Evolutionary conservation across 805 yeast genomes (phyloP).

Genomic region (Priceomyces carsonii): DNA sequence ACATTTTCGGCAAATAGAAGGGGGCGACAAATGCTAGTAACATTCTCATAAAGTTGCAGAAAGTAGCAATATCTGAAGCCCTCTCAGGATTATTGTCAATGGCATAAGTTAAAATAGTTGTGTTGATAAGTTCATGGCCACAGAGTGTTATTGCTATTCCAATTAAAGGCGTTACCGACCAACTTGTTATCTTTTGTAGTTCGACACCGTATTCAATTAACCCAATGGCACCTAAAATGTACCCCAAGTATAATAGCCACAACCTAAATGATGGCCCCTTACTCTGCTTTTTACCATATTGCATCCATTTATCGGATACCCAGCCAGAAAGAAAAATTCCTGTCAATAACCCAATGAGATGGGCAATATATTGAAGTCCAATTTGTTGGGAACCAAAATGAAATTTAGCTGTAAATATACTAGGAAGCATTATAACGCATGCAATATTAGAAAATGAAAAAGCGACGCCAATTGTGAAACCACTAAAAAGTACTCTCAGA

Average conservation of each 20-base stretch:
- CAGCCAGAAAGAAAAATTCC: conserved; percentile 26
- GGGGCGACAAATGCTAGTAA: conserved; percentile 25
- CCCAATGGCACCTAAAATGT: conserved; percentile 18
- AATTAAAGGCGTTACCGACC: conserved; percentile 21
- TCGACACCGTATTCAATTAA: conserved; percentile 20
- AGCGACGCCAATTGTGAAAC: conserved; percentile 19
- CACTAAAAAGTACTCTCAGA: conserved; percentile 14
- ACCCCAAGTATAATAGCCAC: conserved; percentile 23
- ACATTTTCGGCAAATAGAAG: conserved; percentile 27
- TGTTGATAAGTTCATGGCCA: conserved; percentile 24
- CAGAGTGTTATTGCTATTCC: conserved; percentile 22
- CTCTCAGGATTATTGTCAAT: conserved; percentile 16
- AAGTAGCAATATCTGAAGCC: conserved; percentile 21
- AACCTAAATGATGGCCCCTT: conserved; percentile 16
- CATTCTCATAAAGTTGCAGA: conserved; percentile 20
- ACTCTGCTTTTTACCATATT: not conserved
- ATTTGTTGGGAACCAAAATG: conserved; percentile 21
- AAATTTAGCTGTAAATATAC: conserved; percentile 18
- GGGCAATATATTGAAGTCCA: conserved; percentile 22
- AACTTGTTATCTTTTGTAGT: conserved; percentile 12
- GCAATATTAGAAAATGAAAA: conserved; percentile 23
- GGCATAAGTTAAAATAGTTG: conserved; percentile 20
- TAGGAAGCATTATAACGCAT: conserved; percentile 22
- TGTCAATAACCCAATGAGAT: conserved; percentile 21
- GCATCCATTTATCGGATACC: conserved; percentile 23